Evolutionary conservation across 2,329 filamentous ascomycete species (phyloP), one percentile per base, ranked within the genome.

Genomic region (Zalaria sp.): DNA sequence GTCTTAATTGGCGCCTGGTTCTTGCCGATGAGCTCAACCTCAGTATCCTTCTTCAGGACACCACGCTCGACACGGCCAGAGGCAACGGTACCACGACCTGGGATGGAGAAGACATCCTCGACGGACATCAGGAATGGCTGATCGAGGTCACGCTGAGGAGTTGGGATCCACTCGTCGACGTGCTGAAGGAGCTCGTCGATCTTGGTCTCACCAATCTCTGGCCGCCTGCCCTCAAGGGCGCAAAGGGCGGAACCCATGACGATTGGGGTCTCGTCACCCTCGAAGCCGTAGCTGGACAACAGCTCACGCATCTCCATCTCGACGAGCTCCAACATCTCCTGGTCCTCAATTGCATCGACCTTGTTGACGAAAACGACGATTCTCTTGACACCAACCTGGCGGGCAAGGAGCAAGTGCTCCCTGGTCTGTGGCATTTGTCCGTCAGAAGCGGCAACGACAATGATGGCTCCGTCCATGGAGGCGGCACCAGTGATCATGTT

Each of bases 221-320:
- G 79, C 61, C 81, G 74, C 64, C 85, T 83, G 66, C 76, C 77
- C 63, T 98, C 87, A 40, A 98, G 73, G 41, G 91, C 88, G 70
- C 87, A 94, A 39, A 98, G 81, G 51, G 91, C 91, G 54, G 91
- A 98, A 49, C 91, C 91, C 73, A 98, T 83, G 65, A 98, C 74
- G 64, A 98, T 93, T 49, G 91, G 91, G 40, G 91, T 98, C 43
- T 96, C 85, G 57, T 98, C 93, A 55, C 91, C 91, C 68, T 98
- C 91, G 64, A 98, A 98, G 48, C 87, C 88, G 67, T 98, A 98
- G 55, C 79, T 81, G 57, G 60, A 77, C 46, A 98, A 81, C 43
- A 98, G 80, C 71, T 98, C 91, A 59, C 91, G 86, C 91, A 98
- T 98, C 73, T 98, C 91, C 83, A 98, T 93, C 77, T 98, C 91